Conservation (phyloP, 2,329 filamentous ascomycete species). For the Verticillium alfalfae region DNA sequence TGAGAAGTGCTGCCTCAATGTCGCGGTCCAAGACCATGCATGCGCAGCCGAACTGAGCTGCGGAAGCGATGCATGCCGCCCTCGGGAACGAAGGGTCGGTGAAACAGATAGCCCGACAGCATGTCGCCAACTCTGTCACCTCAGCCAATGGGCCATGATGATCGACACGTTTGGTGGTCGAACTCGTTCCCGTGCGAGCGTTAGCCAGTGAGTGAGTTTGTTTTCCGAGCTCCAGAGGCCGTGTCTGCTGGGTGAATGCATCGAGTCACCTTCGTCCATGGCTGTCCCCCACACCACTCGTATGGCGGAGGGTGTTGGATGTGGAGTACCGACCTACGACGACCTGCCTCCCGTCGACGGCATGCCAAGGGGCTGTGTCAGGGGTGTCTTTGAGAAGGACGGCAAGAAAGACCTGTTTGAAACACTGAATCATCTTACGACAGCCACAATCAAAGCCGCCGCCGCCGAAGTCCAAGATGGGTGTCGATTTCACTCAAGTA, state of each 20-base stretch:
- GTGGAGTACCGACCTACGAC: constrained; percentile 36
- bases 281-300: not conserved
- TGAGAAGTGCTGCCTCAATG: not conserved
- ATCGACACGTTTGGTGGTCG: too few relatives aligned
- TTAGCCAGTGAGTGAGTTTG: too few relatives aligned
- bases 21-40: not conserved
- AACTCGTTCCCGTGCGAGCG: too few relatives aligned
- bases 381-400: constrained; percentile 46
- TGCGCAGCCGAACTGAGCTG: not conserved
- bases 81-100: too few relatives aligned
- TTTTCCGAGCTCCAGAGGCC: too few relatives aligned
- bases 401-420: constrained; percentile 44
- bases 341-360: constrained; percentile 32
- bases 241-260: too few relatives aligned
- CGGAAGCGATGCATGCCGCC: not conserved
- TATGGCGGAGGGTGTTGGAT: constrained; percentile 10
- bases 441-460: constrained; percentile 33
- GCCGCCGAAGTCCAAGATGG: constrained; percentile 38
- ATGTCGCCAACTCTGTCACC: too few relatives aligned
- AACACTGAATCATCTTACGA: constrained; percentile 47
- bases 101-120: too few relatives aligned
- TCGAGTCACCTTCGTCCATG: too few relatives aligned
- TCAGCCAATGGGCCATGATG: too few relatives aligned
- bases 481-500: constrained; percentile 49
- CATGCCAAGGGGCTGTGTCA: constrained; percentile 43